These are phyloP conservation scores for Rubia balearica DNA, from an alignment of 305 asterid species.

Conservation along the genomic window DNA sequence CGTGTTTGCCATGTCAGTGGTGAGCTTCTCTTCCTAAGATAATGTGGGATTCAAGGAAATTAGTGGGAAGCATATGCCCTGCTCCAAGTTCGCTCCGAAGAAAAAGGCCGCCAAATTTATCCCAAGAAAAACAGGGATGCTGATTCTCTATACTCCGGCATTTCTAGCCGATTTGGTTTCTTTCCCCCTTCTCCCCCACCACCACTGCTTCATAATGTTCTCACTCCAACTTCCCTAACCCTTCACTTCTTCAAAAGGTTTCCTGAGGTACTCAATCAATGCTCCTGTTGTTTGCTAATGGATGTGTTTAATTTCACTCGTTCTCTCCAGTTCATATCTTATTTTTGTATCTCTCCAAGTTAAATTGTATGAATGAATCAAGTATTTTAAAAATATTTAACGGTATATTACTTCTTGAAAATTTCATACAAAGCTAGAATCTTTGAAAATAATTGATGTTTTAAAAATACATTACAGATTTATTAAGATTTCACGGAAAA, in stretches of 20 bases:
- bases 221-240: slow-evolving; percentile 25
- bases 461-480: no score
- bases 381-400: no score
- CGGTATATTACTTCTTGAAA: no score
- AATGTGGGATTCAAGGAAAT: slow-evolving; percentile 48
- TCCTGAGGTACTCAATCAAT: no score
- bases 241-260: not conserved
- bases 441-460: no score
- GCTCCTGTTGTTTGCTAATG: no score
- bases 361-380: no score
- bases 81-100: slow-evolving; percentile 38
- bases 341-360: no score
- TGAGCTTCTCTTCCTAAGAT: slow-evolving; percentile 30
- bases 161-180: slow-evolving; percentile 29
- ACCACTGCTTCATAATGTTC: slow-evolving; percentile 21
- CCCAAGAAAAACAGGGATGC: slow-evolving; percentile 32
- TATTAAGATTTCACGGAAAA: no score
- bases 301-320: no score
- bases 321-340: no score
- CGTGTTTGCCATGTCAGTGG: slow-evolving; percentile 43
- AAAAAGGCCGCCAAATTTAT: slow-evolving; percentile 17
- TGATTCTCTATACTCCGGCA: slow-evolving; percentile 29
- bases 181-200: slow-evolving; percentile 20
- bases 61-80: slow-evolving; percentile 47
- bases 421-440: no score